Evolutionary conservation across 2,329 filamentous ascomycete genomes (phyloP).

Genomic region (Cladophialophora bantiana): DNA sequence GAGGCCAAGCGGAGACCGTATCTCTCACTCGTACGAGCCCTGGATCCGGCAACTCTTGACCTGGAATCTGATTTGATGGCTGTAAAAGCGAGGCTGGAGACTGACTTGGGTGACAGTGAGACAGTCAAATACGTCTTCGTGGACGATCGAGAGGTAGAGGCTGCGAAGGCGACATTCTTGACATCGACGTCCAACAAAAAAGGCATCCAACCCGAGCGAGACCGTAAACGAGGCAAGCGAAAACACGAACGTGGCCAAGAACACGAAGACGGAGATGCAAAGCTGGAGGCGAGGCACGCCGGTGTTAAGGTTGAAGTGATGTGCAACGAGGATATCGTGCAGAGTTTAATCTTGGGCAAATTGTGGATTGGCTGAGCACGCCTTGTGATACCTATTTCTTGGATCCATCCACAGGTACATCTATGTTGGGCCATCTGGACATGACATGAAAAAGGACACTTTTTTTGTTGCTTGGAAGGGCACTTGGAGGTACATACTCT

Average conservation of each 20-base stretch:
- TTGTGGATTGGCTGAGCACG: constrained; percentile 52
- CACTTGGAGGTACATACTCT: neutral
- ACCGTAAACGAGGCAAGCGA: constrained; percentile 35
- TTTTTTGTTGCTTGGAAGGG: neutral
- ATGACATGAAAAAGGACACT: neutral
- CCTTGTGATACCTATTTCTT: neutral
- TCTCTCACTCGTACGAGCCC: constrained; percentile 77
- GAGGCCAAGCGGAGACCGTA: constrained; percentile 74
- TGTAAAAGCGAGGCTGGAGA: constrained; percentile 60
- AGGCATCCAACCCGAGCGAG: neutral
- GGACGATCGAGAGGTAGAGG: constrained; percentile 67
- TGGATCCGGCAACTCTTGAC: constrained; percentile 73
- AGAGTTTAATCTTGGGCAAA: constrained; percentile 87
- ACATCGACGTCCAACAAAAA: constrained; percentile 33
- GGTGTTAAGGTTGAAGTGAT: constrained; percentile 65
- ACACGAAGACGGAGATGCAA: neutral
- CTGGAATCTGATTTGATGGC: constrained; percentile 71
- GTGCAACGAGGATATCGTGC: constrained; percentile 85
- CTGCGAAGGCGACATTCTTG: constrained; percentile 56
- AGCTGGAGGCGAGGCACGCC: constrained; percentile 53
- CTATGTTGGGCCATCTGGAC: neutral
- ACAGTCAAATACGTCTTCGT: constrained; percentile 81
- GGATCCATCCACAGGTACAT: neutral
- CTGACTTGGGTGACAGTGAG: neutral
- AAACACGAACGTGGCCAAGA: constrained; percentile 40